phyloP scores from a whole-genome alignment of 441 rosid species.

The Biscutella laevigata region DNA sequence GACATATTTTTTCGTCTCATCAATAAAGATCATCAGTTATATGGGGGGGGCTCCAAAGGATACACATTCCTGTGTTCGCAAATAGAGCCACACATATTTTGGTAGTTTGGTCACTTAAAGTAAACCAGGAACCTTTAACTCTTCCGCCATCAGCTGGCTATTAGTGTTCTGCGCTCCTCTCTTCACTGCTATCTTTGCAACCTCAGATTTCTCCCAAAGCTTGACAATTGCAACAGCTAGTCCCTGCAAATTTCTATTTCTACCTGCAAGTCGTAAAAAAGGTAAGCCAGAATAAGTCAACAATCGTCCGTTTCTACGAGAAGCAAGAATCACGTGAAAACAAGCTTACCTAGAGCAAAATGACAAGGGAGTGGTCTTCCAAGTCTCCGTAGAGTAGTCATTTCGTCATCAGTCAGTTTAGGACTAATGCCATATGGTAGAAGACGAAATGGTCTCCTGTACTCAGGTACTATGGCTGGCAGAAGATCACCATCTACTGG shows the following conservation, averaged over 20 bases:
- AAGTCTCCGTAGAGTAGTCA: constrained; percentile 88
- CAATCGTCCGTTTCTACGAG: not conserved
- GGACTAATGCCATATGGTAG: constrained; percentile 86
- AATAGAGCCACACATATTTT: constrained; percentile 6
- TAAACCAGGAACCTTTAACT: constrained; percentile 57
- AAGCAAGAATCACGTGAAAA: constrained; percentile 1
- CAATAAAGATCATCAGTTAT: constrained; percentile 10
- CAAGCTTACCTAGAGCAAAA: constrained; percentile 66
- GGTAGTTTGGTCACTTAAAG: not conserved
- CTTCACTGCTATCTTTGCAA: constrained; percentile 89
- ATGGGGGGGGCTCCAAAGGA: not conserved
- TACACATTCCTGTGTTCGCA: not conserved
- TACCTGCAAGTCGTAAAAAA: constrained; percentile 42
- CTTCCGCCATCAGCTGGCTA: constrained; percentile 83
- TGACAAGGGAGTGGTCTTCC: constrained; percentile 88
- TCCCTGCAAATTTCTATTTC: constrained; percentile 85
- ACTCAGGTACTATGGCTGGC: constrained; percentile 70
- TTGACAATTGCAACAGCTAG: constrained; percentile 74
- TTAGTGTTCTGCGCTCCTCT: constrained; percentile 81
- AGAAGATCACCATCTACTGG: constrained; percentile 95
- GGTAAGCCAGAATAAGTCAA: constrained; percentile 15
- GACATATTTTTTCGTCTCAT: constrained; percentile 16
- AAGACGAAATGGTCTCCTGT: constrained; percentile 85
- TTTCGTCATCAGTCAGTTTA: constrained; percentile 79
- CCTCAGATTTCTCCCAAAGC: constrained; percentile 98